These are phyloP conservation scores for Ottelia alismoides DNA, from an alignment of 106 monocot species.

Conservation along the genomic window DNA sequence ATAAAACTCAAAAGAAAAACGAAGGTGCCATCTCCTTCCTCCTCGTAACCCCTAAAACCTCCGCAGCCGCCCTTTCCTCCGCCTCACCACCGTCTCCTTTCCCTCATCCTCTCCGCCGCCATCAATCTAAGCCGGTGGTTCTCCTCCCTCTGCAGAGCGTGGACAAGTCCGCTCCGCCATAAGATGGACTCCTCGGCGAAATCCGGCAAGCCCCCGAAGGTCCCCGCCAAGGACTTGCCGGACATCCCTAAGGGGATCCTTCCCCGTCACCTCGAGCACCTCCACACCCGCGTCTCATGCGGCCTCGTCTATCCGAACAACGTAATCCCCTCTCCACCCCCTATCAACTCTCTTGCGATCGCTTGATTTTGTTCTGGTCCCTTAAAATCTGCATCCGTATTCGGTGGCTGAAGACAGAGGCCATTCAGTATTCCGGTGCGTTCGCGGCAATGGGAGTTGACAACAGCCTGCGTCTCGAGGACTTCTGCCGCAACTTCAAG, in stretches of 20 bases:
- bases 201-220: slow-evolving; percentile 8
- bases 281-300: slow-evolving; percentile 69
- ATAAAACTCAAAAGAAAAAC: too few relatives aligned
- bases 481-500: slow-evolving; percentile 49
- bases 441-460: slow-evolving; percentile 74
- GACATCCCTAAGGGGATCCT: slow-evolving; percentile 59
- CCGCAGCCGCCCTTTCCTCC: too few relatives aligned
- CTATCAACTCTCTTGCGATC: neutral
- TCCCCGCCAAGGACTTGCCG: slow-evolving; percentile 43
- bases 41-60: too few relatives aligned
- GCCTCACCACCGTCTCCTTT: too few relatives aligned
- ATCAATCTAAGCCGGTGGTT: too few relatives aligned
- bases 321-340: slow-evolving; percentile 45
- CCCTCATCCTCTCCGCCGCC: too few relatives aligned
- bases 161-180: too few relatives aligned
- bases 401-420: slow-evolving; percentile 45
- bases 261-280: slow-evolving; percentile 67
- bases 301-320: slow-evolving; percentile 68
- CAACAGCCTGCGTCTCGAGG: slow-evolving; percentile 41
- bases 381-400: neutral
- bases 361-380: neutral
- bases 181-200: too few relatives aligned
- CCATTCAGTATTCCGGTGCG: slow-evolving; percentile 65
- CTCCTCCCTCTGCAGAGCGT: too few relatives aligned
- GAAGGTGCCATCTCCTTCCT: too few relatives aligned